Conservation (phyloP, 2,329 filamentous ascomycete genomes). For the Paramyrothecium roridum region DNA sequence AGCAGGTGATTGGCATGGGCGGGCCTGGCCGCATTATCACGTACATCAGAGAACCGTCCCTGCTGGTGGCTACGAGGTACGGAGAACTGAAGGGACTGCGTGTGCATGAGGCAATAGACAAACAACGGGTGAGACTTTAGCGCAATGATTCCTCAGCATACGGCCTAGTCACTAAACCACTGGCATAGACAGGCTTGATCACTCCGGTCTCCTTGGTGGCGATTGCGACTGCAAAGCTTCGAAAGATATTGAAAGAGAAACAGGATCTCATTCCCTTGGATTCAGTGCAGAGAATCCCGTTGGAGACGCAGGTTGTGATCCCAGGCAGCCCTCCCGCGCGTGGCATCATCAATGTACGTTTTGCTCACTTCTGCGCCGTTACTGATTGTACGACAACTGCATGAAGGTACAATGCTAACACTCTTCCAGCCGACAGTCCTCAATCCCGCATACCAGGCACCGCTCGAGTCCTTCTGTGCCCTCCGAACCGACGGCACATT, state of each 20-base stretch:
- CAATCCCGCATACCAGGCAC: not conserved
- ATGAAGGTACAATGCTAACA: no score
- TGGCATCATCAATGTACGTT: not conserved
- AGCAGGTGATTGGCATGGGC: not conserved
- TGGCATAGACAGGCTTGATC: not conserved
- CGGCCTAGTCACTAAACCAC: not conserved
- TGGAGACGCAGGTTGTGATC: not conserved
- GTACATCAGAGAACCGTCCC: not conserved
- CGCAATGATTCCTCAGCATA: not conserved
- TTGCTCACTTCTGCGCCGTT: no score
- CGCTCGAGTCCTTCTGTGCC: not conserved
- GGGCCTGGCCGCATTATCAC: not conserved
- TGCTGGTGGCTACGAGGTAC: not conserved
- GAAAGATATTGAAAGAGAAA: not conserved
- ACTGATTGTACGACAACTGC: no score
- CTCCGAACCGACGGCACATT: not conserved
- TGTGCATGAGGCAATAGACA: not conserved
- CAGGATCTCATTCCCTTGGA: not conserved
- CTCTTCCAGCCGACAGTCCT: not conserved
- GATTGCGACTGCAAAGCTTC: not conserved
- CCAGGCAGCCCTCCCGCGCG: not conserved
- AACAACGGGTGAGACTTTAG: not conserved
- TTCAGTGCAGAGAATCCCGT: not conserved
- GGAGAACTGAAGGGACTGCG: not conserved
- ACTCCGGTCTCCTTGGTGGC: not conserved